Evolutionary conservation across 768 basidiomycete species (phyloP).

Genomic region (Dendrothele bispora): DNA sequence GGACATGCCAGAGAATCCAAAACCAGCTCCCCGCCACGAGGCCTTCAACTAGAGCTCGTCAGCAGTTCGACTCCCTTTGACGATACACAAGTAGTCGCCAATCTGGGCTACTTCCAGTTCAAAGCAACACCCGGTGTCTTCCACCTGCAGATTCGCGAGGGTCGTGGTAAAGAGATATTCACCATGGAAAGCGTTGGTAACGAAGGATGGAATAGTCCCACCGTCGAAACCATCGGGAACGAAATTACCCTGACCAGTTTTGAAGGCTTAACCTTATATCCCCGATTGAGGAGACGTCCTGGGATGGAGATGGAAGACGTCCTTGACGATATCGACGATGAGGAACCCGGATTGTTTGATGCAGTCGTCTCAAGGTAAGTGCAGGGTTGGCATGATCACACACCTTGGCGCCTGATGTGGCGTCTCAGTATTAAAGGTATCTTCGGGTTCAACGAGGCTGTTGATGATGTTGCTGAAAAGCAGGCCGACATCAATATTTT

Average conservation of each 20-base stretch:
- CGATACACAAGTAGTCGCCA: constrained; percentile 92
- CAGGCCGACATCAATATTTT: constrained; percentile 98
- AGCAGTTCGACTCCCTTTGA: constrained; percentile 52
- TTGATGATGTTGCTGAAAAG: constrained; percentile 23
- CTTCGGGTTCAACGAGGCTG: constrained; percentile 17
- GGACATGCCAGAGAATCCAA: constrained; percentile 84
- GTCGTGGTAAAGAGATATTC: constrained; percentile 80
- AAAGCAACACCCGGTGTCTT: constrained; percentile 90
- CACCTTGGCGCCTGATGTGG: background rate
- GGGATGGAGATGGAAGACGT: constrained; percentile 88
- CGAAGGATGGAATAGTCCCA: constrained; percentile 83
- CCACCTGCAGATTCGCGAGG: constrained; percentile 77
- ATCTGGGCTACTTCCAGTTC: constrained; percentile 95
- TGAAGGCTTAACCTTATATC: constrained; percentile 87
- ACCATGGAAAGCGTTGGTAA: constrained; percentile 84
- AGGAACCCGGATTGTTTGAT: constrained; percentile 42
- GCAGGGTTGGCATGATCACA: background rate
- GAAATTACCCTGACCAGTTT: constrained; percentile 86
- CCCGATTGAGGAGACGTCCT: constrained; percentile 62
- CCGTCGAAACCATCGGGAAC: constrained; percentile 65
- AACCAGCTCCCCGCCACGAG: constrained; percentile 75
- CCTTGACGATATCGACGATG: constrained; percentile 45
- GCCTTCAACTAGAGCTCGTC: constrained; percentile 85
- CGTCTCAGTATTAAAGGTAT: constrained; percentile 5
- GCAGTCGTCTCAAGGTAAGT: constrained; percentile 53